These are phyloP conservation scores for Bigelowiella natans DNA, from an alignment of 78 protist species.

Conservation along the genomic window DNA sequence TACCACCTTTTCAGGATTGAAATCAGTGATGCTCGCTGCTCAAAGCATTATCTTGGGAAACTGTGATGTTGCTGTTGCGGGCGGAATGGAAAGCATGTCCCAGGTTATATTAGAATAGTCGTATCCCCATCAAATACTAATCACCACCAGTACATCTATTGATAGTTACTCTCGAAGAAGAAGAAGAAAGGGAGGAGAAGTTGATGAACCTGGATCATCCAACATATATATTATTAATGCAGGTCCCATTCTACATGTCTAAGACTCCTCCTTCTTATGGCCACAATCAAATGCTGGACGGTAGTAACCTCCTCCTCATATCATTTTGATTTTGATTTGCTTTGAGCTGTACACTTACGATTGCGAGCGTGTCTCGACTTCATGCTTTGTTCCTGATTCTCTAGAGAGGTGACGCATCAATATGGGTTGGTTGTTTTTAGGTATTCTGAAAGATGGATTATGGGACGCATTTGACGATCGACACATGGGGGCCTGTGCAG, in stretches of 20 bases:
- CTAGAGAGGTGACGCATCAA: no score
- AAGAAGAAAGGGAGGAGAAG: no score
- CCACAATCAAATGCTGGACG: not conserved
- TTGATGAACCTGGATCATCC: no score
- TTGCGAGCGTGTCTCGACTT: no score
- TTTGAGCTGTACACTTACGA: no score
- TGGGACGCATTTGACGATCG: conserved; percentile 68
- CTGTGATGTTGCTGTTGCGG: conserved; percentile 16
- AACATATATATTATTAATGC: not conserved
- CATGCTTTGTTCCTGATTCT: no score
- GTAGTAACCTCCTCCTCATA: no score
- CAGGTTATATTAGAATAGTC: conserved; percentile 79
- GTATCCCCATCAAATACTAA: conserved; percentile 50
- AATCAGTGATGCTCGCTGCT: conserved; percentile 79
- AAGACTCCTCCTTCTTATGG: not conserved
- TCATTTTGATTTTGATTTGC: no score
- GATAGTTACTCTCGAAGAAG: no score
- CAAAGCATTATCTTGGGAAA: conserved; percentile 69
- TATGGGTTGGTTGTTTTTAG: not conserved
- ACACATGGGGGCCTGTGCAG: conserved; percentile 76
- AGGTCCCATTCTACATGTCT: not conserved
- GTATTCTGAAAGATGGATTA: conserved; percentile 76
- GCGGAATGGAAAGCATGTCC: conserved; percentile 95
- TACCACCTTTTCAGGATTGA: conserved; percentile 95
- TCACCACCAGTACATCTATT: no score